Evolutionary conservation across 305 asterid genomes (phyloP).

Genomic region (Fraxinus sp.): DNA sequence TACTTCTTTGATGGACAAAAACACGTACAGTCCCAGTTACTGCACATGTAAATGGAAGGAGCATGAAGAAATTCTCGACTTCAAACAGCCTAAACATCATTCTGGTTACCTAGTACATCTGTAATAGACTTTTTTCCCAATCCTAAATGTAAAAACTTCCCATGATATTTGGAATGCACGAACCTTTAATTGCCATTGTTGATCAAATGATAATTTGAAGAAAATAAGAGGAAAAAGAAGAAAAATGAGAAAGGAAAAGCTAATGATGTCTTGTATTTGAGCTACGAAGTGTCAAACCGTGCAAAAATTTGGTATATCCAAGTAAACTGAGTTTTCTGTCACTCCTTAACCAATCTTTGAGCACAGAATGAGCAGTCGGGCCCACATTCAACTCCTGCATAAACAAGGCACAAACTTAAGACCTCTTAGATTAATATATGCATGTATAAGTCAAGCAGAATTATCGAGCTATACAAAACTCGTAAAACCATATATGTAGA

Average conservation of each 20-base stretch:
- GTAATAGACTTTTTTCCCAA: slow-evolving; percentile 19
- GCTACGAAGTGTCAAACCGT: slow-evolving; percentile 81
- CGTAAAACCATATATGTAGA: not conserved
- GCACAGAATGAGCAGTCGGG: slow-evolving; percentile 63
- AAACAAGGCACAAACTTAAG: not conserved
- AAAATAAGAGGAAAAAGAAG: not conserved
- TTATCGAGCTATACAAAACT: not conserved
- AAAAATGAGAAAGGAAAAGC: not conserved
- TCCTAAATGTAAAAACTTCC: slow-evolving; percentile 8
- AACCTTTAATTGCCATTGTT: slow-evolving; percentile 20
- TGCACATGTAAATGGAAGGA: not conserved
- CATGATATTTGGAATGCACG: not conserved
- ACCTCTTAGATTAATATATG: too few species aligned
- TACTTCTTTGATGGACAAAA: not conserved
- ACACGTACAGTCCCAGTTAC: not conserved
- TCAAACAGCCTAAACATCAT: not conserved
- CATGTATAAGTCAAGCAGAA: not conserved
- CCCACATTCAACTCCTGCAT: slow-evolving; percentile 86
- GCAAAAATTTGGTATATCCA: slow-evolving; percentile 88
- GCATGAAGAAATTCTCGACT: slow-evolving; percentile 1
- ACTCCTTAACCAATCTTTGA: slow-evolving; percentile 71
- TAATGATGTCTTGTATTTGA: slow-evolving; percentile 68
- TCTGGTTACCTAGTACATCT: slow-evolving; percentile 6
- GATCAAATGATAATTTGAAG: slow-evolving; percentile 25
- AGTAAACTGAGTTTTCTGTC: slow-evolving; percentile 72